phyloP scores from a whole-genome alignment of 345 rosid genomes.

The Kernera saxatilis region DNA sequence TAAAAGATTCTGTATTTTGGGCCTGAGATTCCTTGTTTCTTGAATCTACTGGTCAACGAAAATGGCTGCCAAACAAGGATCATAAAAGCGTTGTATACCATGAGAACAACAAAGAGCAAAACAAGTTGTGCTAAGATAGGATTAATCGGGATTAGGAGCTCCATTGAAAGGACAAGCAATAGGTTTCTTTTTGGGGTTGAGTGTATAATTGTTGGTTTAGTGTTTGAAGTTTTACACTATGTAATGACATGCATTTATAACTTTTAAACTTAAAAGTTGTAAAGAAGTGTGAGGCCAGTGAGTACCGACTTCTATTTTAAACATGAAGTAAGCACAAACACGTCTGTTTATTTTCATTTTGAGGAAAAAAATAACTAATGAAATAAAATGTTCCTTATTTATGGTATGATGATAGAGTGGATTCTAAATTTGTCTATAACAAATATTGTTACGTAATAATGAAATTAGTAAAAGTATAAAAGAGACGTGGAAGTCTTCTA shows the following conservation, averaged over 20 bases:
- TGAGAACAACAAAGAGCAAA: background rate
- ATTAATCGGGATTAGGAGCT: background rate
- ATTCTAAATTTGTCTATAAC: too few relatives aligned
- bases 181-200: background rate
- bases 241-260: background rate
- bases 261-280: too few relatives aligned
- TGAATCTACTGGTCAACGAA: constrained; percentile 3
- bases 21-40: constrained; percentile 27
- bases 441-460: too few relatives aligned
- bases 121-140: background rate
- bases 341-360: too few relatives aligned
- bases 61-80: constrained; percentile 24
- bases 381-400: too few relatives aligned
- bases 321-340: too few relatives aligned
- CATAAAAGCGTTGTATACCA: background rate
- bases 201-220: background rate
- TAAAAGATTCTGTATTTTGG: constrained; percentile 2
- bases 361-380: too few relatives aligned
- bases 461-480: too few relatives aligned
- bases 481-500: too few relatives aligned
- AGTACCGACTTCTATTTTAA: too few relatives aligned
- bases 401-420: too few relatives aligned
- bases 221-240: background rate
- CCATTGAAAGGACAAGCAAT: background rate
- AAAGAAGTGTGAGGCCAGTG: background rate